Conservation (phyloP, 2,329 filamentous ascomycete species). For the Colletotrichum agaves region DNA sequence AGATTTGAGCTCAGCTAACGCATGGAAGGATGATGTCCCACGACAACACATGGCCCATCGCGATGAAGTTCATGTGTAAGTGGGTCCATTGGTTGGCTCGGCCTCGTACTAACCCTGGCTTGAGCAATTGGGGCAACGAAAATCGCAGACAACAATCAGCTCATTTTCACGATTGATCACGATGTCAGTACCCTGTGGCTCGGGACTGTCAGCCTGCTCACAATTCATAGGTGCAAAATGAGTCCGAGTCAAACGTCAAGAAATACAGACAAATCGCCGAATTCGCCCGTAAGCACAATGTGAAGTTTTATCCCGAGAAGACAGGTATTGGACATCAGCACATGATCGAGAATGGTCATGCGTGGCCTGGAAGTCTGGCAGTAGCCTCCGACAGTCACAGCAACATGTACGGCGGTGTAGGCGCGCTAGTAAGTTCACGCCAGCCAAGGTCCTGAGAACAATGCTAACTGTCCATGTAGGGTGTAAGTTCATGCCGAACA, state of each 20-base stretch:
- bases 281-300: constrained; percentile 82
- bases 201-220: not conserved
- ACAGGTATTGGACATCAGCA: constrained; percentile 87
- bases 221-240: not conserved
- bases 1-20: not conserved
- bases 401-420: constrained; percentile 86
- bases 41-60: constrained; percentile 83
- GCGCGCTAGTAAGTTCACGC: constrained; percentile 41
- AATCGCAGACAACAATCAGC: constrained; percentile 76
- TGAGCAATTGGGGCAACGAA: constrained; percentile 62
- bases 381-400: constrained; percentile 84
- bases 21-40: constrained; percentile 73
- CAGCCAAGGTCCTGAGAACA: accelerated
- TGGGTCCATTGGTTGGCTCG: no score
- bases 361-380: constrained; percentile 84
- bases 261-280: constrained; percentile 86
- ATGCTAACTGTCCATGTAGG: not conserved
- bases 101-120: no score
- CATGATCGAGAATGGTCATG: constrained; percentile 86
- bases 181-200: constrained; percentile 74
- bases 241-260: constrained; percentile 56
- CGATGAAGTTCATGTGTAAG: constrained; percentile 77
- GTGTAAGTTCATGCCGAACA: no score
- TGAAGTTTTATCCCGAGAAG: constrained; percentile 80
- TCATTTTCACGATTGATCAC: constrained; percentile 88